Base-by-base conservation (phyloP, 140 eudicot species). In the Erigeron philadelphicus region DNA sequence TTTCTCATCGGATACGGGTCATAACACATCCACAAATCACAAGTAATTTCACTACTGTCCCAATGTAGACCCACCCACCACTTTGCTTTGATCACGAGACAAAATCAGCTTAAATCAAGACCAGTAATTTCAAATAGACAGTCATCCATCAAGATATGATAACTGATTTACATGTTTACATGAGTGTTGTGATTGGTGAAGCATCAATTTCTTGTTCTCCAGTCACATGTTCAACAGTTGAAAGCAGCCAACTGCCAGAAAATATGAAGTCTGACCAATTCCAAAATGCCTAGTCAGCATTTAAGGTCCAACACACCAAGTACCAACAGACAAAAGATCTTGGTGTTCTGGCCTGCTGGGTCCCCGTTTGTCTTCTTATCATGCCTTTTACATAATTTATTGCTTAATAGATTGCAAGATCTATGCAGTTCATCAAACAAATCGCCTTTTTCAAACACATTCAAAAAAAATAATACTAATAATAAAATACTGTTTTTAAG, bases 211-310 rank as follows among this genome's bases (percentile, higher is more conserved):
- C 25, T 31, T 57, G 68, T 47, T 67, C 48, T 48, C 61, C 44
- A 1, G 12, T 45, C 49, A 45, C 49, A 45, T 45, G 49, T 45
- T 45, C 42, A 46, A 48, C 73, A 75, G 74, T 67, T 66, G 63
- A 67, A 75, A 66, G 59, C 42, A 57, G 38, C 5, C 38, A 66
- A 75, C 62, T 43, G 62, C 49, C 70, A 45, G 12, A 1, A 45
- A 3, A 72, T 42, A 61, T 47, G 5, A 31, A n/a, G 11, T 17
- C 65, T 6, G 9, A 75, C 74, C 69, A 67, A 63, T 75, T 42
- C 13, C 47, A 53, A 7, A 43, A 42, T 19, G 79, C 58, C 79
- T 15, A 50, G 44, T 75, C 70, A 59, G 40, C 47, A 9, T 47
- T 49, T 3, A 7, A 5, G 16, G 16, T 50, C 19, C 38, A 31